Percentiles rank a stretch among this genome's conserved stretches.
Evolutionary conservation across 768 basidiomycete species (phyloP).

Genomic region (Trametes elegans): DNA sequence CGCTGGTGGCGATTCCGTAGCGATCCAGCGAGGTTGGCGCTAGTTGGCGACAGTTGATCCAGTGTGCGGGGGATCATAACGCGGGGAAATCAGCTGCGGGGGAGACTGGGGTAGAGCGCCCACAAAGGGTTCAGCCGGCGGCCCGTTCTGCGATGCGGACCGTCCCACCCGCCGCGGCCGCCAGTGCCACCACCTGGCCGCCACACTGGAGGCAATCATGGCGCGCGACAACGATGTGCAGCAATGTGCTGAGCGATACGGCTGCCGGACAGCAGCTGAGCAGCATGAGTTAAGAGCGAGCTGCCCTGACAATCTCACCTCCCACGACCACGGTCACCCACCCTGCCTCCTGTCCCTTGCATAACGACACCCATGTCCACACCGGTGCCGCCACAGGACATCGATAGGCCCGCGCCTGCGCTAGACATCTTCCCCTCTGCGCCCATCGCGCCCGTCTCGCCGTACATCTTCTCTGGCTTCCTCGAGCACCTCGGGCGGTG

Average conservation of each 20-base stretch:
- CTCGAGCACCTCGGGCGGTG: slow-evolving; percentile 60
- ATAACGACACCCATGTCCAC: background rate
- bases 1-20: no score
- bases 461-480: slow-evolving; percentile 58
- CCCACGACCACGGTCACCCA: background rate
- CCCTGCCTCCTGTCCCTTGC: background rate
- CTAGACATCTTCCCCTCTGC: slow-evolving; percentile 26
- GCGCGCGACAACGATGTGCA: slow-evolving; percentile 1
- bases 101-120: background rate
- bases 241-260: slow-evolving; percentile 2
- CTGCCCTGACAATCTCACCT: background rate
- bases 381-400: background rate
- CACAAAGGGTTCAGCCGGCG: background rate
- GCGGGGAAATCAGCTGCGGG: background rate
- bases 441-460: slow-evolving; percentile 25
- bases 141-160: background rate
- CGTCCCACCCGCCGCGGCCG: background rate
- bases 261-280: background rate
- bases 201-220: no score
- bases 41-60: no score
- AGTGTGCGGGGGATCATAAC: no score
- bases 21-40: no score
- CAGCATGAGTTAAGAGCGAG: background rate
- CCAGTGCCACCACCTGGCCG: background rate
- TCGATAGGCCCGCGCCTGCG: background rate